Percentiles rank a stretch among this genome's conserved stretches.
Evolutionary conservation across 306 rosid genomes (phyloP).

Genomic region (Luffa acutangula): DNA sequence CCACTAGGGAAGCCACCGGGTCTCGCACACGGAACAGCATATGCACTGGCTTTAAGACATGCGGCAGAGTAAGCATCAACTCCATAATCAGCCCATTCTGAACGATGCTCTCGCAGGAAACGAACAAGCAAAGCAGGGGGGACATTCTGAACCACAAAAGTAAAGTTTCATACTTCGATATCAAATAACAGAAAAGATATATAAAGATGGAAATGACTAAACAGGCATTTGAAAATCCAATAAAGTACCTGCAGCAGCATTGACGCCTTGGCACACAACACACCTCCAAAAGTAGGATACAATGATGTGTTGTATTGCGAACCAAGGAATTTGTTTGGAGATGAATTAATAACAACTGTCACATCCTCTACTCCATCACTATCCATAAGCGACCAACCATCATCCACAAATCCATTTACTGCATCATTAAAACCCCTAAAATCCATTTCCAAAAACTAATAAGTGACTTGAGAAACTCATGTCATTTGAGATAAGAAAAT

Average conservation of each 20-base stretch:
- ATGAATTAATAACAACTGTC: constrained; percentile 62
- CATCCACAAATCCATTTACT: constrained; percentile 84
- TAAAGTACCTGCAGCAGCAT: constrained; percentile 57
- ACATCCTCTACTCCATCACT: constrained; percentile 88
- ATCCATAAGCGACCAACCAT: constrained; percentile 79
- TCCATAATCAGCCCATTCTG: constrained; percentile 97
- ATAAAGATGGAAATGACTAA: background rate
- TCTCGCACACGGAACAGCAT: constrained; percentile 73
- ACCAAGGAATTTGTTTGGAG: constrained; percentile 57
- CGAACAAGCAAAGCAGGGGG: constrained; percentile 97
- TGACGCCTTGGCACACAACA: constrained; percentile 93
- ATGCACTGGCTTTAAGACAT: constrained; percentile 67
- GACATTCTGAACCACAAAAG: constrained; percentile 37
- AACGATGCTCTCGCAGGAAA: constrained; percentile 88
- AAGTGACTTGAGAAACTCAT: background rate
- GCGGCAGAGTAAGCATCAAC: constrained; percentile 95
- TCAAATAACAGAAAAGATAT: background rate
- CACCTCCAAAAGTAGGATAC: constrained; percentile 76
- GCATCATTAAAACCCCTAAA: constrained; percentile 91
- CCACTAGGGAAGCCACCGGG: constrained; percentile 73
- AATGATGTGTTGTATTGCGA: constrained; percentile 47
- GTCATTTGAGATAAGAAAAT: background rate
- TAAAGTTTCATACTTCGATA: background rate
- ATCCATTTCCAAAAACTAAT: background rate
- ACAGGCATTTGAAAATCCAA: background rate